Evolutionary conservation across 2,329 filamentous ascomycete genomes (phyloP).

Genomic region (Sporothrix curviconia): DNA sequence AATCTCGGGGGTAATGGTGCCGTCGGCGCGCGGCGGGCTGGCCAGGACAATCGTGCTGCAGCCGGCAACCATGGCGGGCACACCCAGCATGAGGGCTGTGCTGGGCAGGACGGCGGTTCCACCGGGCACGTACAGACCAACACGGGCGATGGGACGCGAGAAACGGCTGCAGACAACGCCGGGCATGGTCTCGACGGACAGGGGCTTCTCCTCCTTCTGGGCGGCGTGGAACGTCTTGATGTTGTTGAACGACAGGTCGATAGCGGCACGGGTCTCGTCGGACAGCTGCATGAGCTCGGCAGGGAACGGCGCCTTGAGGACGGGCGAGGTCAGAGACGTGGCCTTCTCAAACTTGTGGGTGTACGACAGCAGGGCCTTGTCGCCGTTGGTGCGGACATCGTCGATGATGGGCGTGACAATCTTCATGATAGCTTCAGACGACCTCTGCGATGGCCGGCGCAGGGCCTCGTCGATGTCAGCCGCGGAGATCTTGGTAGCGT

Average conservation of each 20-base stretch:
- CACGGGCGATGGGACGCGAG: conserved; percentile 82
- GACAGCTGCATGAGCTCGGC: conserved; percentile 77
- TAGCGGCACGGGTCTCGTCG: conserved; percentile 80
- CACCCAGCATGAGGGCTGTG: conserved; percentile 95
- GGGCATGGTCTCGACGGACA: conserved; percentile 94
- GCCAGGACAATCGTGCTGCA: conserved; percentile 93
- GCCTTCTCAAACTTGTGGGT: conserved; percentile 98
- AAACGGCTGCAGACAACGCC: conserved; percentile 93
- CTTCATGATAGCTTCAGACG: conserved; percentile 85
- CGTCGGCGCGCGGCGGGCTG: conserved; percentile 82
- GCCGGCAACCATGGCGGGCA: conserved; percentile 94
- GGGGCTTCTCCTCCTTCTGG: conserved; percentile 74
- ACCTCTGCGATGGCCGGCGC: conserved; percentile 86
- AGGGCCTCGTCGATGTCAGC: conserved; percentile 66
- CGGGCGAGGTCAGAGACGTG: conserved; percentile 79
- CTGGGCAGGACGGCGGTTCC: conserved; percentile 96
- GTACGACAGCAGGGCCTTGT: conserved; percentile 82
- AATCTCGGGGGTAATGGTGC: conserved; percentile 89
- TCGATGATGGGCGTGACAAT: conserved; percentile 90
- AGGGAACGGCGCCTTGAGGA: conserved; percentile 84
- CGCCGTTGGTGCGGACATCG: conserved; percentile 74
- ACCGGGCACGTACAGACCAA: conserved; percentile 93
- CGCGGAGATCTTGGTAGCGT: conserved; percentile 57
- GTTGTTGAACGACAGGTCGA: conserved; percentile 89
- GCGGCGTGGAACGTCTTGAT: conserved; percentile 91